phyloP scores from a whole-genome alignment of 495 filamentous ascomycete species.

The Penicillium tannophilum region DNA sequence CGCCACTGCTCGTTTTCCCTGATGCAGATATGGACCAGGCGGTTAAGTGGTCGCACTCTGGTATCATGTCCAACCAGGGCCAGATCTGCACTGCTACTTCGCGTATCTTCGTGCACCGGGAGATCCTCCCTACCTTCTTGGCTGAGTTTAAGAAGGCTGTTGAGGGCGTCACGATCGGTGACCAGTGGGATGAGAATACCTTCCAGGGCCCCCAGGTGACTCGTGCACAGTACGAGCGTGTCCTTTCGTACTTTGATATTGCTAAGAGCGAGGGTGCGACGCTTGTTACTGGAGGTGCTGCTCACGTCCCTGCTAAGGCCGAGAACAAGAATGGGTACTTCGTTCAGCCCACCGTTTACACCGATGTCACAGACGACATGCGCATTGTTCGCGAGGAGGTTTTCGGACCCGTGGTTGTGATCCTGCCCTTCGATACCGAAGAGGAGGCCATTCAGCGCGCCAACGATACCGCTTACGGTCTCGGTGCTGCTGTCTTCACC shows the following conservation, averaged over 20 bases:
- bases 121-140: slow-evolving; percentile 75
- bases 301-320: slow-evolving; percentile 56
- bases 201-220: slow-evolving; percentile 89
- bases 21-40: slow-evolving; percentile 87
- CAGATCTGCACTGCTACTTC: slow-evolving; percentile 91
- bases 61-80: slow-evolving; percentile 74
- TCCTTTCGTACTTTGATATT: slow-evolving; percentile 75
- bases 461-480: slow-evolving; percentile 84
- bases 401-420: slow-evolving; percentile 87
- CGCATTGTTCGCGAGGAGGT: slow-evolving; percentile 72
- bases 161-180: slow-evolving; percentile 66
- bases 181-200: slow-evolving; percentile 73
- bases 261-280: slow-evolving; percentile 84
- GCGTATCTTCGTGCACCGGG: slow-evolving; percentile 78
- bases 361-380: slow-evolving; percentile 67
- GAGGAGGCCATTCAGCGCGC: slow-evolving; percentile 80
- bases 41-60: slow-evolving; percentile 78
- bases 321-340: slow-evolving; percentile 61
- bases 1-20: slow-evolving; percentile 78
- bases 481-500: slow-evolving; percentile 87
- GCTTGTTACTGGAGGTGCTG: slow-evolving; percentile 70
- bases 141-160: slow-evolving; percentile 67
- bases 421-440: slow-evolving; percentile 78
- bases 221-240: slow-evolving; percentile 76
- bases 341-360: slow-evolving; percentile 72